Evolutionary conservation across 176 grass and related monocot species (phyloP).

Genomic region (Triticum aestivum): DNA sequence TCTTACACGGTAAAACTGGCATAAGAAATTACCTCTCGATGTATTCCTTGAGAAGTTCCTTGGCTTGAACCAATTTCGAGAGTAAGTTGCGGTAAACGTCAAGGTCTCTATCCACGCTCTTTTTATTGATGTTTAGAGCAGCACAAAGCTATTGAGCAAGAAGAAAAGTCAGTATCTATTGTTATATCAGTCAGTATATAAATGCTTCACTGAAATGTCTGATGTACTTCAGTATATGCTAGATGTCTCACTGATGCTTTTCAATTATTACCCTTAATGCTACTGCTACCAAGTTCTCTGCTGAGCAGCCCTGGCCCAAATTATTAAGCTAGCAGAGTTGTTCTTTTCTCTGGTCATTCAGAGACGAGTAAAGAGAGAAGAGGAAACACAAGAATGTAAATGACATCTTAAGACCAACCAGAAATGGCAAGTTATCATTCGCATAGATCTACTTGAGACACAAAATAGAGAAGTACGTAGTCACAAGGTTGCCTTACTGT

Average conservation of each 20-base stretch:
- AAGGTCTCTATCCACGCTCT: slow-evolving; percentile 94
- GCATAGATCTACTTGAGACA: background rate
- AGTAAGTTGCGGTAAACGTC: slow-evolving; percentile 97
- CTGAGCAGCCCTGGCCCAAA: background rate
- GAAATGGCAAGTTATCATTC: background rate
- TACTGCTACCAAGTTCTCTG: background rate
- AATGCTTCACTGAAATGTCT: slow-evolving; percentile 18
- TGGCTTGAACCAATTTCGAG: slow-evolving; percentile 95
- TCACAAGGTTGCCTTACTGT: background rate
- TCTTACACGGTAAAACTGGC: background rate
- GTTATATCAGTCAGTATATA: background rate
- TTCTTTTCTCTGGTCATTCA: slow-evolving; percentile 1
- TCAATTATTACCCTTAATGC: background rate
- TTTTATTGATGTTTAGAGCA: slow-evolving; percentile 86
- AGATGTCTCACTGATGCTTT: background rate
- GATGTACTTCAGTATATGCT: background rate
- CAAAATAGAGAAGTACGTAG: background rate
- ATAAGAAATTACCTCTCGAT: slow-evolving; percentile 66
- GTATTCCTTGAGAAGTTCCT: slow-evolving; percentile 99
- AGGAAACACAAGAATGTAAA: background rate
- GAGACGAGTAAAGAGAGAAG: slow-evolving; percentile 1
- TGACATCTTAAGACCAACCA: background rate
- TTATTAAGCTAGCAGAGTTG: slow-evolving; percentile 18
- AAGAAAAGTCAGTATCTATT: slow-evolving; percentile 31
- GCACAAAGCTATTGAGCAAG: slow-evolving; percentile 67